These are phyloP conservation scores for Rhododendron williamsianum DNA, from an alignment of 148 eudicot genomes.

Conservation along the genomic window DNA sequence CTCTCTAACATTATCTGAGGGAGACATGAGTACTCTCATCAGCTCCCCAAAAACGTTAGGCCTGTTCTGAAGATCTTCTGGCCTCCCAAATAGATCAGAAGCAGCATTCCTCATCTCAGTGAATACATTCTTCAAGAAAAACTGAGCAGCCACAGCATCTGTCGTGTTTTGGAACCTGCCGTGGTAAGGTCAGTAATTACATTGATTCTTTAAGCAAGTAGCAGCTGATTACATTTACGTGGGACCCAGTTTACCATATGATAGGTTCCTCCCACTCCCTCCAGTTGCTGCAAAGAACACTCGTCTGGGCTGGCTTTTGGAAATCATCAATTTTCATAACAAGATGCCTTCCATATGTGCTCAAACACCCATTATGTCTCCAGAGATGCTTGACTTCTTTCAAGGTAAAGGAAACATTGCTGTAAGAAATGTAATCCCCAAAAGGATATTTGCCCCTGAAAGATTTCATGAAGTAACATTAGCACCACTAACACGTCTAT, in stretches of 20 bases:
- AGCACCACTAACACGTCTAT: neutral
- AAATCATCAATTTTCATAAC: conserved; percentile 70
- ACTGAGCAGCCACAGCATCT: conserved; percentile 89
- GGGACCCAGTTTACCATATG: conserved; percentile 51
- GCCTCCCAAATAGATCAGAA: conserved; percentile 53
- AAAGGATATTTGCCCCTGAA: conserved; percentile 81
- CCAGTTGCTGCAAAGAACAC: conserved; percentile 81
- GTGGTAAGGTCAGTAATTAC: conserved; percentile 4
- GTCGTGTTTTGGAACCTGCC: conserved; percentile 83
- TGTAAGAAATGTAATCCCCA: conserved; percentile 64
- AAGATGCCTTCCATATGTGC: conserved; percentile 60
- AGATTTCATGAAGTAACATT: conserved; percentile 12
- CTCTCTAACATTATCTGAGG: conserved; percentile 56
- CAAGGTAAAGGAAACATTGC: conserved; percentile 59
- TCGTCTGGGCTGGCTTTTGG: conserved; percentile 60
- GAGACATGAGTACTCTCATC: conserved; percentile 63
- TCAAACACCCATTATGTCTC: conserved; percentile 57
- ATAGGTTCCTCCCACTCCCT: conserved; percentile 75
- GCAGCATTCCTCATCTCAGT: conserved; percentile 61
- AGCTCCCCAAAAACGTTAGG: conserved; percentile 88
- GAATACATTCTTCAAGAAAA: conserved; percentile 78
- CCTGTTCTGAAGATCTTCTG: conserved; percentile 50
- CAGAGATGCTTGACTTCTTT: conserved; percentile 85
- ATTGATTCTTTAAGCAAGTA: neutral
- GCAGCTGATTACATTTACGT: neutral